Evolutionary conservation across 1,284 basidiomycete genomes (phyloP).

Genomic region (Pholiota adiposa): DNA sequence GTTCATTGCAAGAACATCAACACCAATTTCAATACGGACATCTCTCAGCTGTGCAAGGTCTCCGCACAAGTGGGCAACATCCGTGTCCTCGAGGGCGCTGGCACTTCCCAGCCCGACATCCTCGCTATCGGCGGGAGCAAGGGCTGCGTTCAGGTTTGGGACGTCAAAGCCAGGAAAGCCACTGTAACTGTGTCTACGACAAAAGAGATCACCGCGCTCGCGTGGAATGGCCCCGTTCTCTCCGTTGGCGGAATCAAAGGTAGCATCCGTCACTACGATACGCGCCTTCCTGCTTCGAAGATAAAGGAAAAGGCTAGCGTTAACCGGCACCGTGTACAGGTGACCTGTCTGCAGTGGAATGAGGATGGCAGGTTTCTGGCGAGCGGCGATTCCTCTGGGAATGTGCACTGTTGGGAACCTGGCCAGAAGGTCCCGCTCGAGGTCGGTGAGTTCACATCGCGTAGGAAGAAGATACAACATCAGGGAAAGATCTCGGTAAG

Average conservation of each 20-base stretch:
- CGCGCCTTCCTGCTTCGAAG: constrained; percentile 46
- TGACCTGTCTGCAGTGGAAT: constrained; percentile 54
- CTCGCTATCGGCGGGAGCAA: constrained; percentile 53
- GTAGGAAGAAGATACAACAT: constrained; percentile 63
- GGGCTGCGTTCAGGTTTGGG: constrained; percentile 56
- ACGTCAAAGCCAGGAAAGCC: constrained; percentile 50
- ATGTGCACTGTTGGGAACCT: constrained; percentile 57
- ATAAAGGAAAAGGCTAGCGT: constrained; percentile 56
- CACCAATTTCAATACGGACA: constrained; percentile 40
- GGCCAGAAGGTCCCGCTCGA: constrained; percentile 52
- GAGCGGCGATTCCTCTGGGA: constrained; percentile 55
- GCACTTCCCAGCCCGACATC: constrained; percentile 38
- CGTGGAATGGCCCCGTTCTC: constrained; percentile 51
- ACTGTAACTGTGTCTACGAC: constrained; percentile 43
- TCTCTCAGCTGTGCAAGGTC: constrained; percentile 55
- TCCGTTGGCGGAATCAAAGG: constrained; percentile 54
- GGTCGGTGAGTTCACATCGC: constrained; percentile 55
- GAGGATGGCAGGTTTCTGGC: constrained; percentile 51
- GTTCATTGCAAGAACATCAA: constrained; percentile 54
- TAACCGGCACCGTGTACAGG: constrained; percentile 52
- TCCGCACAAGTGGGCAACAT: constrained; percentile 49
- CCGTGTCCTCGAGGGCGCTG: constrained; percentile 46
- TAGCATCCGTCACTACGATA: constrained; percentile 57
- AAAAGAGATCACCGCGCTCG: constrained; percentile 49
- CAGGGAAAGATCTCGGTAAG: constrained; percentile 58